A percentile compares a stretch with the other conserved stretches of the same genome.
Evolutionary conservation across 75 land plant genomes (phyloP).

Genomic region (Sequoia sempervirens): DNA sequence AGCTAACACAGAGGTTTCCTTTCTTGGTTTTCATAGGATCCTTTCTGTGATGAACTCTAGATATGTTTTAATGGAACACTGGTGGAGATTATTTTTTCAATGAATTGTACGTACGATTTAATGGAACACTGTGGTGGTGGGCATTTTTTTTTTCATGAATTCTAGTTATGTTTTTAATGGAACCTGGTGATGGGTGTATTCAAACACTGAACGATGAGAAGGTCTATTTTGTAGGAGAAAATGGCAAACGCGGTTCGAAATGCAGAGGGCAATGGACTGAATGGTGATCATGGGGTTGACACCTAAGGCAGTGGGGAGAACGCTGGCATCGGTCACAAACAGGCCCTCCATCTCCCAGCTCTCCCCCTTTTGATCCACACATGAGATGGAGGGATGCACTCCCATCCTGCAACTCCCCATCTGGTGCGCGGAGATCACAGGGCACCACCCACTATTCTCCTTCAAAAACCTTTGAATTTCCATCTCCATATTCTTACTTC

Average conservation of each 20-base stretch:
- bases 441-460: constrained; percentile 32
- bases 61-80: no score
- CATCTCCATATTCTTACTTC: constrained; percentile 6
- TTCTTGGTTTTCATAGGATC: no score
- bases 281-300: constrained; percentile 95
- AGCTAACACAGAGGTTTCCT: no score
- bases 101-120: no score
- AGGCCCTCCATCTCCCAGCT: constrained; percentile 83
- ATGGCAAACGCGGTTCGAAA: constrained; percentile 43
- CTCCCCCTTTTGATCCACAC: constrained; percentile 77
- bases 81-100: no score
- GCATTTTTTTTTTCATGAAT: no score
- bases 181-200: no score
- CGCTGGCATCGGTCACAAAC: constrained; percentile 78
- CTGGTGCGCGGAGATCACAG: constrained; percentile 67
- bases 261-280: constrained; percentile 67
- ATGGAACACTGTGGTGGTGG: no score
- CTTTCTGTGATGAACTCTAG: no score
- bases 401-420: constrained; percentile 95
- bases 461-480: constrained; percentile 48
- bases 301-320: constrained; percentile 75
- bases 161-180: no score
- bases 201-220: not conserved
- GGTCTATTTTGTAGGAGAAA: constrained; percentile 5
- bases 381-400: constrained; percentile 46